Evolutionary conservation across 306 rosid genomes (phyloP).

Genomic region (Psophocarpus tetragonolobus): DNA sequence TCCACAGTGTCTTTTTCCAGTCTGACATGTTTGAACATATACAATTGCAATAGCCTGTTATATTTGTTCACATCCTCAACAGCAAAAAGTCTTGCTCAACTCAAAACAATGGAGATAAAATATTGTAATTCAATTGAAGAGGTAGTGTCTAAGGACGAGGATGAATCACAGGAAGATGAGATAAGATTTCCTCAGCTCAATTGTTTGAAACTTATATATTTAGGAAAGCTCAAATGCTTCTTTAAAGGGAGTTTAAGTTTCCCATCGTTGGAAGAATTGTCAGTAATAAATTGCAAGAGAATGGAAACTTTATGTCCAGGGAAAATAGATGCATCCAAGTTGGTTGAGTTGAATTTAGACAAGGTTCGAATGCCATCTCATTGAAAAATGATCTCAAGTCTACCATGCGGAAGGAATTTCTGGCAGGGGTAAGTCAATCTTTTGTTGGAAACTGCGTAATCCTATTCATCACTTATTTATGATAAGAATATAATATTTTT

Average conservation of each 20-base stretch:
- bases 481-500: too few species aligned
- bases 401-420: not conserved
- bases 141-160: not conserved
- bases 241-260: constrained; percentile 9
- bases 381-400: not conserved
- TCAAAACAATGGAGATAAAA: not conserved
- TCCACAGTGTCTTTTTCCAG: constrained; percentile 3
- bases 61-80: constrained; percentile 19
- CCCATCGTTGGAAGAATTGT: not conserved
- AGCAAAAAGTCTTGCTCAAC: constrained; percentile 18
- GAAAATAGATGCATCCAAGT: not conserved
- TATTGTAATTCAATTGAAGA: not conserved
- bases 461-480: too few species aligned
- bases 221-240: constrained; percentile 15
- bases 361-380: not conserved
- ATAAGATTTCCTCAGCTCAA: constrained; percentile 6
- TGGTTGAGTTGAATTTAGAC: not conserved
- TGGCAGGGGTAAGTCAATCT: not conserved
- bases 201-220: not conserved
- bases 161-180: not conserved
- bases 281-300: rapidly evolving
- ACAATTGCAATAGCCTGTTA: not conserved
- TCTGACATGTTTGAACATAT: not conserved
- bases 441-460: too few species aligned
- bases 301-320: not conserved